Percentiles rank a stretch among this genome's conserved stretches.
phyloP scores from a whole-genome alignment of 2,329 filamentous ascomycete genomes.

The Colletotrichum tamarilloi region DNA sequence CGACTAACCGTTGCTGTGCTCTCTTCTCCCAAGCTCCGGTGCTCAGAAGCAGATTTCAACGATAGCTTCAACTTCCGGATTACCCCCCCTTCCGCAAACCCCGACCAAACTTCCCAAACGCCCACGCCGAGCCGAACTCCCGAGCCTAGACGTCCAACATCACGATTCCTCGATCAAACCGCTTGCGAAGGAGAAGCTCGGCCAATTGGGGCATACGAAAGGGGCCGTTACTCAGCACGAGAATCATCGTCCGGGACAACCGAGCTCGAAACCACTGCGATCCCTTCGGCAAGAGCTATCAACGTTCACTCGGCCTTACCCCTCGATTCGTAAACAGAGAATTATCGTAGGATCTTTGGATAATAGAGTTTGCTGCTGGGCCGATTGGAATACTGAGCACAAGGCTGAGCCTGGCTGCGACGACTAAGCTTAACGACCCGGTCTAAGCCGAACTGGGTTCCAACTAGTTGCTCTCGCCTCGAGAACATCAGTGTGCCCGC shows the following conservation, averaged over 20 bases:
- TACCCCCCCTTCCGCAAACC: conserved; percentile 17
- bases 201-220: conserved; percentile 3
- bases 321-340: neutral
- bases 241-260: conserved; percentile 6
- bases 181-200: conserved; percentile 25
- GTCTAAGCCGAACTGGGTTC: neutral
- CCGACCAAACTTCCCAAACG: neutral
- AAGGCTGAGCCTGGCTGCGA: conserved; percentile 22
- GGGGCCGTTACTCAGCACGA: neutral
- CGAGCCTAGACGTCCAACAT: neutral
- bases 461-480: neutral
- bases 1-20: conserved; percentile 7
- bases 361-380: neutral
- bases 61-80: conserved; percentile 29
- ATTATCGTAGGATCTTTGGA: neutral
- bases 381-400: neutral
- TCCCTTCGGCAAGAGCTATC: neutral
- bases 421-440: neutral
- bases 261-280: neutral
- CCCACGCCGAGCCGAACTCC: neutral
- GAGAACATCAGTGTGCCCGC: conserved; percentile 2
- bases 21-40: conserved; percentile 16
- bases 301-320: neutral
- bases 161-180: neutral
- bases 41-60: conserved; percentile 24